Percentiles rank a stretch among this genome's conserved stretches.
These are phyloP conservation scores for Epichloe elymi DNA, from an alignment of 2,329 filamentous ascomycete genomes.

Conservation along the genomic window DNA sequence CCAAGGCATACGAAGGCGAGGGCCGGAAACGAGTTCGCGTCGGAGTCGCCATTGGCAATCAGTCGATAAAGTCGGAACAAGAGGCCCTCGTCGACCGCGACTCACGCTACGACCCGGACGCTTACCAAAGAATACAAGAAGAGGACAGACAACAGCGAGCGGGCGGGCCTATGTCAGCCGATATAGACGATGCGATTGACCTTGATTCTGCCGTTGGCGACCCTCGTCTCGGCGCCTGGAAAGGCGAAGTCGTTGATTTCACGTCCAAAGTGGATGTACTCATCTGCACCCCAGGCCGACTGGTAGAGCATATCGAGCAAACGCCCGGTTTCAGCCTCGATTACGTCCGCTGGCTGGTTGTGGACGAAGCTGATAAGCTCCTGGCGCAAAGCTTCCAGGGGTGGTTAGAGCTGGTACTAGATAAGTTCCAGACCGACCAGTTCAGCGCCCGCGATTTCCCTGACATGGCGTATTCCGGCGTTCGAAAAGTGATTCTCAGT, in stretches of 20 bases:
- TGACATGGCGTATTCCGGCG: conserved; percentile 36
- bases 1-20: conserved; percentile 42
- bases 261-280: conserved; percentile 72
- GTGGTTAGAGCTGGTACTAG: conserved; percentile 66
- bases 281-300: conserved; percentile 79
- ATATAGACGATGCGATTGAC: conserved; percentile 10
- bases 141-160: conserved; percentile 7
- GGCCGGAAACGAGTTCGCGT: conserved; percentile 58
- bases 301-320: conserved; percentile 79
- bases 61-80: conserved; percentile 56
- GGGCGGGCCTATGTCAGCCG: conserved; percentile 4
- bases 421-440: conserved; percentile 36
- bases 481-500: conserved; percentile 76
- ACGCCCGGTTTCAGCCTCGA: conserved; percentile 72
- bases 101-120: conserved; percentile 50
- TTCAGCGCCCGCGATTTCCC: conserved; percentile 41
- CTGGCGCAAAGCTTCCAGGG: conserved; percentile 88
- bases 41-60: conserved; percentile 71
- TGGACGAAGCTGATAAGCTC: conserved; percentile 88
- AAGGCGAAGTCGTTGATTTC: conserved; percentile 46
- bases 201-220: conserved; percentile 12
- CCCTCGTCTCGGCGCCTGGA: conserved; percentile 21
- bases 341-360: conserved; percentile 73
- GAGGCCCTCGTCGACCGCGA: conserved; percentile 31
- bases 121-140: conserved; percentile 24